Evolutionary conservation across 2,329 filamentous ascomycete species (phyloP), one percentile per base, ranked within the genome.

Genomic region (Whalleya microplaca): DNA sequence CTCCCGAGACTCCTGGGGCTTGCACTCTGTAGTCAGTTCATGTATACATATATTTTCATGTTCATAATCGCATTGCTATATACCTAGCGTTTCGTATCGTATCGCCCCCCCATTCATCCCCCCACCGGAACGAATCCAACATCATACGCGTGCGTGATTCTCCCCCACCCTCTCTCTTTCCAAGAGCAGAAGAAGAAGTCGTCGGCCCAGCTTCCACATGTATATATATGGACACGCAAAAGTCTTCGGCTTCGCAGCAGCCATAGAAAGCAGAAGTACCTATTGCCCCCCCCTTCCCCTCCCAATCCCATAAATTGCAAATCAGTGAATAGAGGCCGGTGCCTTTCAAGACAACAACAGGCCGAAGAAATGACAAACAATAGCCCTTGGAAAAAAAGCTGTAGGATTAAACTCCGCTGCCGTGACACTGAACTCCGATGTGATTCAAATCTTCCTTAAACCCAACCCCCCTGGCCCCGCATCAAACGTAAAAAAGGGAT

Each of bases 341-440:
- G n/a, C 49, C 57, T 51, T 57, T 51, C 47, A n/a, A n/a, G n/a
- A n/a, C n/a, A n/a, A n/a, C n/a, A n/a, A n/a, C n/a, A n/a, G n/a
- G n/a, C n/a, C n/a, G n/a, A n/a, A n/a, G n/a, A n/a, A n/a, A n/a
- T n/a, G n/a, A n/a, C n/a, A n/a, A n/a, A n/a, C n/a, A n/a, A n/a
- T n/a, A n/a, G n/a, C n/a, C n/a, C n/a, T n/a, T n/a, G n/a, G n/a
- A n/a, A n/a, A n/a, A n/a, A 21, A 48, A 29, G 27, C 12, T 29
- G 27, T 29, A n/a, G n/a, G n/a, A n/a, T n/a, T n/a, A n/a, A 51
- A 19, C 32, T 51, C 21, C 27, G 47, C 29, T n/a, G n/a, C n/a
- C n/a, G n/a, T n/a, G n/a, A n/a, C n/a, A n/a, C n/a, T n/a, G 41
- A 62, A 58, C 59, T 56, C 56, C 59, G 43, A 46, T 41, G 19